Conservation (phyloP, 305 asterid species). For the Ilex paraguariensis region DNA sequence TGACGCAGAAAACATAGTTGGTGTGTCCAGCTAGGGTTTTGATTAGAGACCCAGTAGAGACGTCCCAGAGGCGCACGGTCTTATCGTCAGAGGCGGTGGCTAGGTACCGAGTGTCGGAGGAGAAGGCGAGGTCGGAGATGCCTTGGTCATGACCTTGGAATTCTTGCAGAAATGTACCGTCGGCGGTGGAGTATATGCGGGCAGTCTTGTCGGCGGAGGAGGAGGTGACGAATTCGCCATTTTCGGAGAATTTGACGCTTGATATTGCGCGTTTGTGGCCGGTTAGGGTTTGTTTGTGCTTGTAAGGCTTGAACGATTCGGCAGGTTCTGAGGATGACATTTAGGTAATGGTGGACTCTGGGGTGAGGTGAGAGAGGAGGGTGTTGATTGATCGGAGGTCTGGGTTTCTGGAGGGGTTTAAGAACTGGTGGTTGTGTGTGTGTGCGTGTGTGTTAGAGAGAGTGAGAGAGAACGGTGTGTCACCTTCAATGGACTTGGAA, state of each 20-base stretch:
- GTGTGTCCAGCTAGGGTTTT: slow-evolving; percentile 86
- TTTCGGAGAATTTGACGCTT: slow-evolving; percentile 79
- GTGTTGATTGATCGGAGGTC: no score
- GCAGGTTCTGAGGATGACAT: slow-evolving; percentile 32
- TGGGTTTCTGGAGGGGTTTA: no score
- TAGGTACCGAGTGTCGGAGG: slow-evolving; percentile 68
- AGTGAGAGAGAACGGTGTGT: no score
- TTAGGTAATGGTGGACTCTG: no score
- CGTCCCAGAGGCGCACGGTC: slow-evolving; percentile 84
- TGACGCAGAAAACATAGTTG: slow-evolving; percentile 82
- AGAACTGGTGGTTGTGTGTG: no score
- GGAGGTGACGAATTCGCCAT: slow-evolving; percentile 70
- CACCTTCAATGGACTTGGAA: no score
- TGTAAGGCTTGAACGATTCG: slow-evolving; percentile 66
- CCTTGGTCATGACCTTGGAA: slow-evolving; percentile 80
- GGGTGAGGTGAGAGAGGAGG: no score
- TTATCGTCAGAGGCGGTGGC: slow-evolving; percentile 93
- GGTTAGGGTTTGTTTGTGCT: slow-evolving; percentile 57
- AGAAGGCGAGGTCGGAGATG: slow-evolving; percentile 73
- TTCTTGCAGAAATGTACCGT: slow-evolving; percentile 41
- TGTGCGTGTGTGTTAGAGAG: no score
- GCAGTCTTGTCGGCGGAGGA: slow-evolving; percentile 90
- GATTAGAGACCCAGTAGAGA: slow-evolving; percentile 57
- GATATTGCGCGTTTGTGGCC: slow-evolving; percentile 78
- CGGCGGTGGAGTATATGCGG: slow-evolving; percentile 48